phyloP scores from a whole-genome alignment of 441 rosid species.

The Jatropha podagrica region DNA sequence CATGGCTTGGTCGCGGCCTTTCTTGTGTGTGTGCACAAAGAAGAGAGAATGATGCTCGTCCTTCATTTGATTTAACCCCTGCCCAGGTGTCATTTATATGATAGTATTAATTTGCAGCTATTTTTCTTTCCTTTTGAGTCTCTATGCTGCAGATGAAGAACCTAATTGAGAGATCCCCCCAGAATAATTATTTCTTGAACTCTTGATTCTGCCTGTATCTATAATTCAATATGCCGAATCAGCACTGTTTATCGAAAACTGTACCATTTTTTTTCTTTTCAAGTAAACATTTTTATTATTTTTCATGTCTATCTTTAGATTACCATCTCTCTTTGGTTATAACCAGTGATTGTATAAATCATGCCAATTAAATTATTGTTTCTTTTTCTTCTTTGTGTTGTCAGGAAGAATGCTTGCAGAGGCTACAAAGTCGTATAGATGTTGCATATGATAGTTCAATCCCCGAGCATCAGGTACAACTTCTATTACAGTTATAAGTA shows the following conservation, averaged over 20 bases:
- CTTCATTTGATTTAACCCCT: conserved; percentile 90
- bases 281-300: too few species aligned
- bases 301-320: neutral
- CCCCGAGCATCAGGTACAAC: conserved; percentile 74
- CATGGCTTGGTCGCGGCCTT: conserved; percentile 96
- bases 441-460: conserved; percentile 80
- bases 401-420: conserved; percentile 90
- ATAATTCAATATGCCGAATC: neutral
- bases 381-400: conserved; percentile 15
- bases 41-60: conserved; percentile 80
- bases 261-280: too few species aligned
- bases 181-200: neutral
- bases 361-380: conserved; percentile 6
- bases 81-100: conserved; percentile 53
- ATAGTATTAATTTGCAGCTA: neutral
- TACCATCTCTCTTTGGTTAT: too few species aligned
- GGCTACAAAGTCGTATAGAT: conserved; percentile 82
- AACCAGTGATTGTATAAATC: neutral
- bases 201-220: neutral
- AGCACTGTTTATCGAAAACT: neutral
- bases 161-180: neutral
- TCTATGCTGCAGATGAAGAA: neutral
- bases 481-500: conserved; percentile 13
- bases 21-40: conserved; percentile 98
- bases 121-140: neutral